Base-by-base conservation (phyloP, 345 rosid species). In the Salix exigua region DNA sequence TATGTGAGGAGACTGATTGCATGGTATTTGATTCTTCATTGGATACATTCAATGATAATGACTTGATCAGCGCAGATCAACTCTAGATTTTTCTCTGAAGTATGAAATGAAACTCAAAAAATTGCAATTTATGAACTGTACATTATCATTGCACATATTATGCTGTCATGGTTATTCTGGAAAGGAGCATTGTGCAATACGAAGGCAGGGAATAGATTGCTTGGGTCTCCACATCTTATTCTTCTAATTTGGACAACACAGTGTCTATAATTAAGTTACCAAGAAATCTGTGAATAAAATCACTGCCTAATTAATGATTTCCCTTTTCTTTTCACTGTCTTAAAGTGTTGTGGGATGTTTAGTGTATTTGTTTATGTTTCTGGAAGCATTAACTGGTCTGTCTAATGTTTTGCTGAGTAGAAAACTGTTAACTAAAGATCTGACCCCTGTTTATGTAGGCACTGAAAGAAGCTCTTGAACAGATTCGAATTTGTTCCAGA, bases 401-500 rank as follows among this genome's bases (percentile, higher is more conserved):
- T 42, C 46, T 42, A 42, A 12, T 10, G 13, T 65, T 50, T 68
- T 8, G 16, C 26, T 35, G 28, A 8, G 17, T 76, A 13, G 7
- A 33, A 75, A 37, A 71, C 28, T 33, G 7, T 61, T 40, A 53
- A 66, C 33, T 1, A 58, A 42, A 55, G 51, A 55, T 67, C 25
- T 82, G 53, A 61, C 69, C 30, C 40, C 18, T 46, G 13, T 55
- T 67, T 46, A 76, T 73, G 80, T 81, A 95, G 99, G 92, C 82
- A 76, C 83, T 93, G 84, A 95, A 88, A 84, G 89, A 85, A 84
- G 96, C 97, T 68, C 90, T 91, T 75, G 87, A 89, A 53, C 86
- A 85, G 74, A 87, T 91, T 62, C 92, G 93, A 70, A 84, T 87
- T 46, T 95, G 97, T 83, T 88, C 97, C 70, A 86, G 88, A 76